phyloP scores from a whole-genome alignment of 352 stramenopile genomes.

The Pythium rhizo-oryzae region DNA sequence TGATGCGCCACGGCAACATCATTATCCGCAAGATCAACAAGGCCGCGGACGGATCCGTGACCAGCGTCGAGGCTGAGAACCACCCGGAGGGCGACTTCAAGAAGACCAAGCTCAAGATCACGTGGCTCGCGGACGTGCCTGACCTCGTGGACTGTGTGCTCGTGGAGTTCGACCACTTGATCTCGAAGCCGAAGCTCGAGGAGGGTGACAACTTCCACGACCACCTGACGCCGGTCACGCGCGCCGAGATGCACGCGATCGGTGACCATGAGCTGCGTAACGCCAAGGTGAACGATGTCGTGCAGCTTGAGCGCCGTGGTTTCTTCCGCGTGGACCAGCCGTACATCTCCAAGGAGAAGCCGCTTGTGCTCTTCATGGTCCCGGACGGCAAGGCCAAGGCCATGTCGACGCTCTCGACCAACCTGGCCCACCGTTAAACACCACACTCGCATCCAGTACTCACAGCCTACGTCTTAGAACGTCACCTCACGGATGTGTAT shows the following conservation, averaged over 20 bases:
- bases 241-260: constrained; percentile 93
- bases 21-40: constrained; percentile 80
- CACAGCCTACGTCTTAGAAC: not conserved
- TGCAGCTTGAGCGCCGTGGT: constrained; percentile 98
- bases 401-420: constrained; percentile 89
- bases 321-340: constrained; percentile 95
- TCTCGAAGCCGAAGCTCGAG: constrained; percentile 99
- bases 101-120: constrained; percentile 97
- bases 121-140: constrained; percentile 93
- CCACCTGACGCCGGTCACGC: constrained; percentile 95
- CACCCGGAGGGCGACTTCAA: constrained; percentile 91
- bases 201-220: constrained; percentile 98
- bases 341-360: constrained; percentile 83
- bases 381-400: constrained; percentile 96
- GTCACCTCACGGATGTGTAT: not conserved
- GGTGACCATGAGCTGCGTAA: constrained; percentile 96
- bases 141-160: constrained; percentile 91
- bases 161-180: constrained; percentile 99
- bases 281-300: constrained; percentile 94
- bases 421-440: constrained; percentile 76
- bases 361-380: constrained; percentile 98
- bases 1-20: constrained; percentile 97
- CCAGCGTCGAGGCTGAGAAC: constrained; percentile 74
- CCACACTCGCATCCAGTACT: no score
- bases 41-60: constrained; percentile 49